Percentiles rank a stretch among this genome's conserved stretches.
phyloP scores from a whole-genome alignment of 2,329 filamentous ascomycete species.

The Sclerotinia borealis region DNA sequence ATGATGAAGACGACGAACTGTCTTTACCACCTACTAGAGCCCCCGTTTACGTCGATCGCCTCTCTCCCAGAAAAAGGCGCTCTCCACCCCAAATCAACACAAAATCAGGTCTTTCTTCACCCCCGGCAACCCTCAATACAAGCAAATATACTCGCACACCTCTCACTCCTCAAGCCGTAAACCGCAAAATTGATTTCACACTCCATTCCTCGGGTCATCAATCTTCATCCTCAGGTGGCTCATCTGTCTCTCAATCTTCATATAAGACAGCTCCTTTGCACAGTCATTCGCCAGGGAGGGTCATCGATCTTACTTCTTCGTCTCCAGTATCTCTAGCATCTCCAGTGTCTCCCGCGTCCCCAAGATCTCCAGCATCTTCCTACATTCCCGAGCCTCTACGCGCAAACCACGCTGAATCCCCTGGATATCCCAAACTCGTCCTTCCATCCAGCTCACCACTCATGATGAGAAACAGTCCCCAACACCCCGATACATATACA shows the following conservation, averaged over 20 bases:
- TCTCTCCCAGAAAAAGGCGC: not conserved
- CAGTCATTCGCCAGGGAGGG: not conserved
- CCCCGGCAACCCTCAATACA: not conserved
- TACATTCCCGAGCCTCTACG: not conserved
- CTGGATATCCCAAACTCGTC: not conserved
- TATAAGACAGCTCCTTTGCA: conserved; percentile 8
- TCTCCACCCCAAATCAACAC: not conserved
- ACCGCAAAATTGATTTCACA: conserved; percentile 3
- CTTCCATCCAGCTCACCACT: not conserved
- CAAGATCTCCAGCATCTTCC: not conserved
- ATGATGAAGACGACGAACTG: not conserved
- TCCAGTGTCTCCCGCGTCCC: not conserved
- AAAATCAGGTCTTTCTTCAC: not conserved
- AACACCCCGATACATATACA: not conserved
- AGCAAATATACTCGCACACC: not conserved
- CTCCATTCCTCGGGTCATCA: not conserved
- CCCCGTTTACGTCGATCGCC: not conserved
- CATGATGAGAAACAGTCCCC: not conserved
- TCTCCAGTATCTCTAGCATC: not conserved
- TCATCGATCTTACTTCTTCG: conserved; percentile 7
- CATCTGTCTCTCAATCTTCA: not conserved
- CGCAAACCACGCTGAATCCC: not conserved
- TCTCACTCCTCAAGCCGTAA: conserved; percentile 1
- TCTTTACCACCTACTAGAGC: not conserved
- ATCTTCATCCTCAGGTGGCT: conserved; percentile 3